Evolutionary conservation across 2,329 filamentous ascomycete species (phyloP), one percentile per base, ranked within the genome.

Genomic region (Neofusicoccum umdonicola): DNA sequence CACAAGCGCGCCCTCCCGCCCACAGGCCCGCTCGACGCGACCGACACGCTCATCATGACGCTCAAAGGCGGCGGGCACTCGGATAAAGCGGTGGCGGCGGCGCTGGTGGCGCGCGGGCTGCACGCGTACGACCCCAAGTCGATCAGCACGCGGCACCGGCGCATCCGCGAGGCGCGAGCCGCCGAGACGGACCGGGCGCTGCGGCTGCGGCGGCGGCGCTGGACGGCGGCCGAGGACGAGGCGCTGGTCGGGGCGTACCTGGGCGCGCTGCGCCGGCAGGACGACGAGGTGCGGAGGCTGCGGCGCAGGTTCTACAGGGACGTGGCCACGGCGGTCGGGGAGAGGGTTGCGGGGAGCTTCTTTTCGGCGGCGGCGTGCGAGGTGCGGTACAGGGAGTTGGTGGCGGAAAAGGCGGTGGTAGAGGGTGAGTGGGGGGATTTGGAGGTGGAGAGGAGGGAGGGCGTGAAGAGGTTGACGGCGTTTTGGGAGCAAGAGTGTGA

Each of bases 141-240:
- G 2, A 79, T 85, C 61, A 76, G 77, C 19, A 81, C 80, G 39
- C 81, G 82, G 44, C 82, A 80, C 71, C 69, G 72, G 47, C 80
- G 82, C 22, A 76, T 84, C 57, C 78, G 78, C 62, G 73, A 77
- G 42, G 77, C 76, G 1, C 73, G 82, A 50, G 76, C 78, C 39
- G 71, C 76, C 42, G 74, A 75, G 22, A 74, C 80, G n/a, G 81
- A 84, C 65, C 75, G 78, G 50, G 72, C 78, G 27, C 73, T 85
- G 0, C 76, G 81, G 51, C 78, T 81, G 57, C 78, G 82, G 44
- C 71, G 81, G 66, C 81, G 76, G 57, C 81, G 82, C 68, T 85
- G 83, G 83, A 76, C 81, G 58, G 72, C 77, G 12, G 78, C 77
- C 17, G 83, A 85, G 70, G 82, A 84, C 66, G 73, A 78, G 19